Conservation (phyloP, 2,329 filamentous ascomycete species). For the Beauveria rudraprayagi region DNA sequence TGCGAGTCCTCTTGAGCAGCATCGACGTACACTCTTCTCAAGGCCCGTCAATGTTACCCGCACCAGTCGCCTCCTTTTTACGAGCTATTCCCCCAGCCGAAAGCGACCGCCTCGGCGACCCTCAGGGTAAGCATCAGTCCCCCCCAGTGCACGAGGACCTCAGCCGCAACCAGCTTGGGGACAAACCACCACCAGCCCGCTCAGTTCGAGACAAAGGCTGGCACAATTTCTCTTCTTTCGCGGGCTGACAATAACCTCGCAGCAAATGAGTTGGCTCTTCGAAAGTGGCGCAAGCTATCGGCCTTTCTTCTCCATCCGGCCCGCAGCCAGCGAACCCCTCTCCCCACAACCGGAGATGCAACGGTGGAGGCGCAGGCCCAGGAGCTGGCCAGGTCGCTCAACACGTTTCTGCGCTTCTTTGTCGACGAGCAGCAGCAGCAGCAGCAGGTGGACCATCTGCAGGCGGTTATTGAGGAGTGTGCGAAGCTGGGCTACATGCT, state of each 20-base stretch:
- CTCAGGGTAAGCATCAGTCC: conserved; percentile 22
- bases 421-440: conserved; percentile 20
- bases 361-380: conserved; percentile 23
- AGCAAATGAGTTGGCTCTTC: conserved; percentile 27
- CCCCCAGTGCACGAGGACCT: not conserved
- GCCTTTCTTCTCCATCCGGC: conserved; percentile 33
- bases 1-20: conserved; percentile 27
- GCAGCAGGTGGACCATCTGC: conserved; percentile 30
- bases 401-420: conserved; percentile 27
- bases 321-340: conserved; percentile 27
- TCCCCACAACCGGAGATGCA: conserved; percentile 21
- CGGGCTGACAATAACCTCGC: not conserved
- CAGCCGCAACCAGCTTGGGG: too few species aligned
- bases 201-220: too few species aligned
- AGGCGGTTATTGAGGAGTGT: conserved; percentile 31
- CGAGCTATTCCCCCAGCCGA: conserved; percentile 22
- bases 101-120: conserved; percentile 15
- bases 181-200: too few species aligned
- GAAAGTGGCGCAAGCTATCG: conserved; percentile 34
- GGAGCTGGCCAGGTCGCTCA: conserved; percentile 25
- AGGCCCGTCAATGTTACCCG: conserved; percentile 29
- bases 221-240: not conserved
- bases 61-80: conserved; percentile 23
- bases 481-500: conserved; percentile 33
- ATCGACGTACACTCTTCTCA: conserved; percentile 21